A percentile compares a stretch with the other conserved stretches of the same genome.
Evolutionary conservation across 2,329 filamentous ascomycete species (phyloP).

Genomic region (Beauveria pseudobassiana): DNA sequence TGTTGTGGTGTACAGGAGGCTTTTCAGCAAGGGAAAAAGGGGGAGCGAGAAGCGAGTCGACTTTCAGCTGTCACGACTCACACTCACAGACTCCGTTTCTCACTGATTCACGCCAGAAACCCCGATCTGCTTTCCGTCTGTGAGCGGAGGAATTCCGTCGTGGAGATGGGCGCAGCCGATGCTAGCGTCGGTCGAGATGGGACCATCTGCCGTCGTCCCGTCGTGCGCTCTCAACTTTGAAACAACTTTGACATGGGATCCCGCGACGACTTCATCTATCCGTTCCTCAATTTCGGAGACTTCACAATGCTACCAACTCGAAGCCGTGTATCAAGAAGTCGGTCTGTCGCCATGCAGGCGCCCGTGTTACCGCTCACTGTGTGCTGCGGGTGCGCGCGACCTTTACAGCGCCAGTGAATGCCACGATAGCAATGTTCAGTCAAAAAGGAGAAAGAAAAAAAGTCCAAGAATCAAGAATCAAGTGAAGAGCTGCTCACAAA

Average conservation of each 20-base stretch:
- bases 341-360: slow-evolving; percentile 7
- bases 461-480: neutral
- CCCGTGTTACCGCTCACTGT: neutral
- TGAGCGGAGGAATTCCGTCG: neutral
- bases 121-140: neutral
- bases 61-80: neutral
- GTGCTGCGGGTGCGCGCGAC: neutral
- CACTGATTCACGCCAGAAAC: neutral
- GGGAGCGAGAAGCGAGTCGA: neutral
- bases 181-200: slow-evolving; percentile 3
- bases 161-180: neutral
- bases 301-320: neutral
- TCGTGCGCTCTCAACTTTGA: no score
- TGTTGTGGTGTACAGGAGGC: neutral
- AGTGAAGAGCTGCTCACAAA: neutral
- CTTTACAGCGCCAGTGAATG: neutral
- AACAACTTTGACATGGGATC: neutral
- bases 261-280: neutral
- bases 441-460: neutral
- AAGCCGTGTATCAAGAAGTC: neutral
- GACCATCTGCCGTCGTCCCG: neutral
- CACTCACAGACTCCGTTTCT: neutral
- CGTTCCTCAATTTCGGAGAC: neutral
- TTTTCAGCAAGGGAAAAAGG: no score
- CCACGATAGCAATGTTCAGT: neutral